A percentile compares a stretch with the other conserved stretches of the same genome.
These are phyloP conservation scores for Heterobasidion occidentale DNA, from an alignment of 1,284 basidiomycete genomes.

Conservation along the genomic window DNA sequence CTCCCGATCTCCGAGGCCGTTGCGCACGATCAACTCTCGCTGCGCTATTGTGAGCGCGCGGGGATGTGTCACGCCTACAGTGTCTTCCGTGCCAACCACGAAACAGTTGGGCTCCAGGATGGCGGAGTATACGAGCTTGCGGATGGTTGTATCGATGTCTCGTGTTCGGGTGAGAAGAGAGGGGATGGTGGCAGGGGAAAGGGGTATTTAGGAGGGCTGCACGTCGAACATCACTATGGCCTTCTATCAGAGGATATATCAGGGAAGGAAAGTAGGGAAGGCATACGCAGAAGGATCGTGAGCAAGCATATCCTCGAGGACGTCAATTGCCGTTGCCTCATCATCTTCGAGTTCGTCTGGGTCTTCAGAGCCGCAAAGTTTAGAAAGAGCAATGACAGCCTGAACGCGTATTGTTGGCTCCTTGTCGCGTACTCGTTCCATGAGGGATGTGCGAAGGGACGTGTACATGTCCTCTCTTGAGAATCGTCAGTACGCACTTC, in stretches of 20 bases:
- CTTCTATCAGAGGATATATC: slow-evolving; percentile 4
- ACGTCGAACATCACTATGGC: slow-evolving; percentile 78
- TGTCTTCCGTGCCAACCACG: slow-evolving; percentile 10
- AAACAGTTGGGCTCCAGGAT: slow-evolving; percentile 37
- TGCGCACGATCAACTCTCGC: slow-evolving; percentile 70
- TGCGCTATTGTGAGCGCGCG: slow-evolving; percentile 68
- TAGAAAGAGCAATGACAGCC: slow-evolving; percentile 80
- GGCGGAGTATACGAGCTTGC: slow-evolving; percentile 74
- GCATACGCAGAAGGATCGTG: slow-evolving; percentile 78
- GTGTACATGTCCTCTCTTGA: slow-evolving; percentile 78
- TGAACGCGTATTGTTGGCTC: slow-evolving; percentile 80
- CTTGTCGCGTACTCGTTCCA: slow-evolving; percentile 83
- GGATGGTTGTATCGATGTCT: slow-evolving; percentile 79
- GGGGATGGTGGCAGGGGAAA: slow-evolving; percentile 54
- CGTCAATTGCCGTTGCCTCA: slow-evolving; percentile 57
- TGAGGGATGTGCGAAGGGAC: slow-evolving; percentile 56
- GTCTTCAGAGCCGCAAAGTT: slow-evolving; percentile 75
- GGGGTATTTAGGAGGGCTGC: slow-evolving; percentile 75
- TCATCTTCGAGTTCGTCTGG: slow-evolving; percentile 58
- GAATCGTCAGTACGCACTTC: background rate
- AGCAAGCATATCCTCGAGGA: slow-evolving; percentile 67
- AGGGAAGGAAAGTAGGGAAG: background rate
- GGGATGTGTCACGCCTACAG: slow-evolving; percentile 56
- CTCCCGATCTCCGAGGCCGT: slow-evolving; percentile 87
- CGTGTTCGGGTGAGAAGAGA: slow-evolving; percentile 75